Conservation (phyloP, 192 early-diverging fungal species). For the Entomortierella parvispora region DNA sequence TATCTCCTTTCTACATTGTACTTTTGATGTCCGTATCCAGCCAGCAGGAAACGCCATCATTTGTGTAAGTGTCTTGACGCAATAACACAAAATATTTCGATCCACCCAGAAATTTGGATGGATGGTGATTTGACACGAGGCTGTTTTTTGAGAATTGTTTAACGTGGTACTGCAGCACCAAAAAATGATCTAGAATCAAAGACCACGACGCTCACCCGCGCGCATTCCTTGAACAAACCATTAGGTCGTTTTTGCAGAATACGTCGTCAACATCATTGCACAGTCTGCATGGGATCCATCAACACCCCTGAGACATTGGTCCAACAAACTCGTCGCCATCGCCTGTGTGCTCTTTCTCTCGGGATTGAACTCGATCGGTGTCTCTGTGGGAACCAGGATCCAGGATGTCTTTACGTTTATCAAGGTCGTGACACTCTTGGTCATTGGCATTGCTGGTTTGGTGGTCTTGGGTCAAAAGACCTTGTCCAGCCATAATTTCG, state of each 20-base stretch:
- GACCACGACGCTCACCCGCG: not conserved
- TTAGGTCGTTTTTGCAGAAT: constrained; percentile 79
- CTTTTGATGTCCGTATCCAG: constrained; percentile 29
- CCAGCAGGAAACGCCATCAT: constrained; percentile 81
- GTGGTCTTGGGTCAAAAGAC: constrained; percentile 70
- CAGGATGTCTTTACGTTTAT: constrained; percentile 78
- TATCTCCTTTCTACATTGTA: not conserved
- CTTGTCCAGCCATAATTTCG: constrained; percentile 65
- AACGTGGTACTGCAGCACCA: too few relatives aligned
- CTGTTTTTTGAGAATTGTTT: too few relatives aligned
- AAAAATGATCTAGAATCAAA: too few relatives aligned
- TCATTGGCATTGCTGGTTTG: constrained; percentile 75
- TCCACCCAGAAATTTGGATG: not conserved
- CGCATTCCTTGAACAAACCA: not conserved
- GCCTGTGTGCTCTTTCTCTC: constrained; percentile 68
- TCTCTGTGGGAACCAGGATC: constrained; percentile 70
- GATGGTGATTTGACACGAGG: not conserved
- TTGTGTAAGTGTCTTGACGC: constrained; percentile 44
- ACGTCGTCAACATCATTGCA: constrained; percentile 74
- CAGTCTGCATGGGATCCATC: constrained; percentile 59
- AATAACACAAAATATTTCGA: not conserved
- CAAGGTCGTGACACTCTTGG: constrained; percentile 73
- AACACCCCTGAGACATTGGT: constrained; percentile 49
- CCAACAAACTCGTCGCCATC: constrained; percentile 66
- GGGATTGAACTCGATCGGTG: constrained; percentile 72